Conservation (phyloP, 2,329 filamentous ascomycete genomes). For the Fusarium proliferatum region DNA sequence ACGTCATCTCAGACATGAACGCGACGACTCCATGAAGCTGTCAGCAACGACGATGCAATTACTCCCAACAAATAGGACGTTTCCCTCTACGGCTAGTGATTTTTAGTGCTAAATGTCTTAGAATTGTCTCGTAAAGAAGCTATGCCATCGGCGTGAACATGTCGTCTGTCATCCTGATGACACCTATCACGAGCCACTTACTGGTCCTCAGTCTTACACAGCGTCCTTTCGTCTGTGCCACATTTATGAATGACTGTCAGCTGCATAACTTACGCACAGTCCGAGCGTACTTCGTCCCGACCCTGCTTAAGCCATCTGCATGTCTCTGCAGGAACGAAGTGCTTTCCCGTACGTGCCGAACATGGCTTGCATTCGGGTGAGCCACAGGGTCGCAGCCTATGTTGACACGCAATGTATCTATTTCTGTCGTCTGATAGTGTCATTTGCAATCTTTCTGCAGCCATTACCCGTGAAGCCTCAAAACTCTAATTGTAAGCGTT, state of each 20-base stretch:
- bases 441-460: slow-evolving; percentile 4
- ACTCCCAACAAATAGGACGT: background rate
- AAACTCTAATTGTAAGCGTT: slow-evolving; percentile 6
- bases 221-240: background rate
- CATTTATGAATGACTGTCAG: background rate
- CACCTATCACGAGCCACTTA: background rate
- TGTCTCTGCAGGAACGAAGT: background rate
- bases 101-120: too few species aligned
- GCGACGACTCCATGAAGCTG: too few species aligned
- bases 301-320: background rate
- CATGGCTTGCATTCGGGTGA: background rate
- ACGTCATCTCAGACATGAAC: background rate
- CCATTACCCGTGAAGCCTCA: background rate
- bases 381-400: background rate
- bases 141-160: background rate
- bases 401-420: background rate
- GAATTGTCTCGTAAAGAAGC: background rate
- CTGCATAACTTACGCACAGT: background rate
- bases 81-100: background rate
- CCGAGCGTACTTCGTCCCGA: background rate
- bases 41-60: background rate
- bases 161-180: background rate
- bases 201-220: background rate
- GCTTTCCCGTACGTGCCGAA: background rate
- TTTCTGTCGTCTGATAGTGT: background rate